Base-by-base conservation (phyloP, 75 land plant genomes). In the Sequoiadendron giganteum region DNA sequence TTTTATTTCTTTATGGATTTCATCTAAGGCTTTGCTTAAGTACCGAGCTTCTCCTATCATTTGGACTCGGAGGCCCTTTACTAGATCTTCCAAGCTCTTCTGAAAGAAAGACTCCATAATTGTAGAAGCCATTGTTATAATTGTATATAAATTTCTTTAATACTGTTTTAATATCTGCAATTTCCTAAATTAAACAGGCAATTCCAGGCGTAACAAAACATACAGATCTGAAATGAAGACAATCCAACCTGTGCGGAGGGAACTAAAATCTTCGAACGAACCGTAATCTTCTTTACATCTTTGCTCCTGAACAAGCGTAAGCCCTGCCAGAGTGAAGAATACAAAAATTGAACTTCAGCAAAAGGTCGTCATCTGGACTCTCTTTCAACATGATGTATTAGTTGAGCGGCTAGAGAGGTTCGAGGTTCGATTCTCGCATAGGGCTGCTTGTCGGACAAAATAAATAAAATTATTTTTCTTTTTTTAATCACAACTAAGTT, bases 61-160 rank as follows among this genome's bases (percentile, higher is more conserved):
- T 48, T 90, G 92, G 38, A 92, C 88, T 84, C 97, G 94, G 25
- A 97, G 89, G 83, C 95, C 92, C 52, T 92, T 94, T 89, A 97
- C 95, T 18, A 97, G 90, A 89, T 97, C 99, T 18, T 97, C 97
- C 76, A 97, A 90, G 75, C 91, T 93, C 84, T 96, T 94, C 86
- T 97, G 99, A 90, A 97, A 97, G 48, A 97, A 91, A 32, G 94
- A 90, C 13, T 97, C 99, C 95, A 96, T 85, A 7, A 85, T 85
- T 85, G 86, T 56, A 34, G 86, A 85, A 32, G 86, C 86, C 86
- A 85, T 85, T 56, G 49, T 25, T 82, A 10, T 13, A 39, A 32
- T 13, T 34, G 38, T 32, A 34, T 32, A 32, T 34, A 13, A 39
- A 11, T 10, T 75, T 73, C 34, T 11, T 75, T 28, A 6, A 34